These are phyloP conservation scores for Backusella tarrabulga DNA, from an alignment of 192 early-diverging fungal genomes.

Conservation along the genomic window DNA sequence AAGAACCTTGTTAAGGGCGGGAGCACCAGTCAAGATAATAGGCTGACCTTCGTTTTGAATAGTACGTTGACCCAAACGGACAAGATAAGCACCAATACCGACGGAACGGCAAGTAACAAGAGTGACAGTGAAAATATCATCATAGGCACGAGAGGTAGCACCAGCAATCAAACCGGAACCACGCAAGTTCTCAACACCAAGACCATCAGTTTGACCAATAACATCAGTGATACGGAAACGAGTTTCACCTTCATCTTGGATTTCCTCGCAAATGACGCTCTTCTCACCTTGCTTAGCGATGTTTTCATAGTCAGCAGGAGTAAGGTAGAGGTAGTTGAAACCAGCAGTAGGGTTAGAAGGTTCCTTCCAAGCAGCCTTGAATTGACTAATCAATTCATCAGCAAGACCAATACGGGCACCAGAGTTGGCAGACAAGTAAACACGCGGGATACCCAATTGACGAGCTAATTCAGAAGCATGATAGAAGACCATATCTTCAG, in stretches of 20 bases:
- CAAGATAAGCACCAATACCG: conserved; percentile 98
- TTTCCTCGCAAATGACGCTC: conserved; percentile 70
- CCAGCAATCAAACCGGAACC: conserved; percentile 98
- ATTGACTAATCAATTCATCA: conserved; percentile 83
- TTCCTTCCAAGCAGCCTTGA: conserved; percentile 90
- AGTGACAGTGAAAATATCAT: conserved; percentile 97
- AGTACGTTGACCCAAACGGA: conserved; percentile 95
- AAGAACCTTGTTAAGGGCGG: conserved; percentile 96
- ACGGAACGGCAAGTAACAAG: conserved; percentile 97
- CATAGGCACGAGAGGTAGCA: conserved; percentile 91
- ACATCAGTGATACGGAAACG: conserved; percentile 84
- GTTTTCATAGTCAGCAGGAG: conserved; percentile 64
- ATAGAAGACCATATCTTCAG: conserved; percentile 90
- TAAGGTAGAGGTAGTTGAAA: conserved; percentile 92
- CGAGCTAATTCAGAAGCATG: conserved; percentile 91
- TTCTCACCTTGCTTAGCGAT: conserved; percentile 60
- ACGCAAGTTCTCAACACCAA: conserved; percentile 96
- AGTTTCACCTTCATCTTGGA: conserved; percentile 73
- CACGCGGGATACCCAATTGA: conserved; percentile 79
- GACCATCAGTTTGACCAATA: conserved; percentile 82
- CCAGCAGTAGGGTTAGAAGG: conserved; percentile 76
- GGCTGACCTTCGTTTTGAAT: conserved; percentile 98
- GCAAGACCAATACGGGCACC: conserved; percentile 98
- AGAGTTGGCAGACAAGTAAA: conserved; percentile 98
- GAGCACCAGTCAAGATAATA: conserved; percentile 97